These are phyloP conservation scores for Hypomyces rosellus DNA, from an alignment of 2,329 filamentous ascomycete genomes.

Conservation along the genomic window DNA sequence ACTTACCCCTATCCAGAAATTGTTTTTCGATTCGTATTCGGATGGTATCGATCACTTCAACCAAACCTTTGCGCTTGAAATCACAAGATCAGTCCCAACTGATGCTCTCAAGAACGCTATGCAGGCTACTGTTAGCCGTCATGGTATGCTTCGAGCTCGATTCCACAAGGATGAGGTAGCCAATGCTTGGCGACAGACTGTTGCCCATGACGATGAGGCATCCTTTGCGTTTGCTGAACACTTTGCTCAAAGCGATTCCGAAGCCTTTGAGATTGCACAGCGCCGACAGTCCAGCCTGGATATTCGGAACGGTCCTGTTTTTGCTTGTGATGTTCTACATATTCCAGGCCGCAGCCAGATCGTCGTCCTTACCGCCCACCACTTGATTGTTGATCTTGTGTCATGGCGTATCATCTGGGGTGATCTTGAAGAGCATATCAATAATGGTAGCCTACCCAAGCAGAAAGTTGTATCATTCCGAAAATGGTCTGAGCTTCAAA, in stretches of 20 bases:
- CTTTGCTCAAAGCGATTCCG: too few species aligned
- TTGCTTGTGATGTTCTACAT: too few species aligned
- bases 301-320: too few species aligned
- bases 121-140: slow-evolving; percentile 5
- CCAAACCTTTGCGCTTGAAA: slow-evolving; percentile 13
- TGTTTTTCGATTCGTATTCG: slow-evolving; percentile 5
- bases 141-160: slow-evolving; percentile 14
- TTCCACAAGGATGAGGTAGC: slow-evolving; percentile 3
- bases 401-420: slow-evolving; percentile 40
- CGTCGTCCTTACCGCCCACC: slow-evolving; percentile 17
- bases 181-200: slow-evolving; percentile 5
- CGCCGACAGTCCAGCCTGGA: too few species aligned
- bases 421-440: slow-evolving; percentile 31
- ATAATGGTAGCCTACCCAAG: too few species aligned
- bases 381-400: slow-evolving; percentile 38
- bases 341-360: too few species aligned
- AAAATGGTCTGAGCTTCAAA: too few species aligned
- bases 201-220: background rate
- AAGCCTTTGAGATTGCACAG: too few species aligned
- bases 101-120: slow-evolving; percentile 4
- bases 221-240: background rate
- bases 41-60: slow-evolving; percentile 10
- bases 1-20: slow-evolving; percentile 14
- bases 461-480: too few species aligned
- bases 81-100: background rate